Evolutionary conservation across 257 asterid genomes (phyloP).

Genomic region (Salvia rosmarinus): DNA sequence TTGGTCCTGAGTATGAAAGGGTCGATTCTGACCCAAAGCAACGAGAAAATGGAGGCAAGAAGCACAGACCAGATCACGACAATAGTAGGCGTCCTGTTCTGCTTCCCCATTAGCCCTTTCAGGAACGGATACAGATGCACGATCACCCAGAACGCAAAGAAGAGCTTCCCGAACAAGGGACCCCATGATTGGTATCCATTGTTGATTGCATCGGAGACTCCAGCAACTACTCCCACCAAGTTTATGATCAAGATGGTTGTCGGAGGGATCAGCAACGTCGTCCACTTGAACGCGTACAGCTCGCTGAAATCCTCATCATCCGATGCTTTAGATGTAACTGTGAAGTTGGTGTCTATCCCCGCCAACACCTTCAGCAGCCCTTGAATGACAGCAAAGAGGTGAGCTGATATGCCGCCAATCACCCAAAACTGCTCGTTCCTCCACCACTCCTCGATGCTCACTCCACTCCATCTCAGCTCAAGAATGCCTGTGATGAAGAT

Average conservation of each 20-base stretch:
- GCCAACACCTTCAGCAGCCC: constrained; percentile 81
- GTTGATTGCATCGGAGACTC: constrained; percentile 87
- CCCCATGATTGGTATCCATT: constrained; percentile 92
- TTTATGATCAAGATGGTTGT: constrained; percentile 79
- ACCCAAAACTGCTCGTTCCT: constrained; percentile 98
- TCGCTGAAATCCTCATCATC: constrained; percentile 92
- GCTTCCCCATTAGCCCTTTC: constrained; percentile 88
- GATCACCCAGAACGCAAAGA: constrained; percentile 93
- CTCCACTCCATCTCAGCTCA: constrained; percentile 94
- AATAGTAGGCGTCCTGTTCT: constrained; percentile 88
- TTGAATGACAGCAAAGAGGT: constrained; percentile 83
- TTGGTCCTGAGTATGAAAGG: constrained; percentile 74
- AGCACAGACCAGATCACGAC: constrained; percentile 88
- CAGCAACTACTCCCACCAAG: constrained; percentile 92
- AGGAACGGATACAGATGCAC: constrained; percentile 93
- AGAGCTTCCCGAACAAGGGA: constrained; percentile 86
- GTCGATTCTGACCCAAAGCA: constrained; percentile 88
- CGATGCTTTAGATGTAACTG: constrained; percentile 78
- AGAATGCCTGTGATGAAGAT: constrained; percentile 81
- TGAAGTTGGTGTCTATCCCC: constrained; percentile 88
- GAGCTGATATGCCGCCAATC: constrained; percentile 91
- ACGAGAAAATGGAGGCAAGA: constrained; percentile 83
- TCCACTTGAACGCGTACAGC: constrained; percentile 87
- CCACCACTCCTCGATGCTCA: constrained; percentile 98
- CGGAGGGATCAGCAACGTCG: constrained; percentile 90